phyloP scores from a whole-genome alignment of 306 rosid species.

The Prunus fruticosa region DNA sequence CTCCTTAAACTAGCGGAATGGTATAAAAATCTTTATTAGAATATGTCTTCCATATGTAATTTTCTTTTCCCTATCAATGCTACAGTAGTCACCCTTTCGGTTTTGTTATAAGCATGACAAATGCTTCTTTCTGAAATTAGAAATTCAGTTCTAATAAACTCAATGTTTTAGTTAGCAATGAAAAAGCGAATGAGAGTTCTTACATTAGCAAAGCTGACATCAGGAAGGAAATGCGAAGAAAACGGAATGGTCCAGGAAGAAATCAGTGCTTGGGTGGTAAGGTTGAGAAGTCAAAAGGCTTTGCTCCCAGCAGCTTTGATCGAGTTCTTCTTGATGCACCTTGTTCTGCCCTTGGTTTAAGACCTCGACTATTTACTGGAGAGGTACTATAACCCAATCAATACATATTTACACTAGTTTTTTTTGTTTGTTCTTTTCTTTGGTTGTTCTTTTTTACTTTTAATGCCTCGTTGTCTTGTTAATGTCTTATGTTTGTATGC shows the following conservation, averaged over 20 bases:
- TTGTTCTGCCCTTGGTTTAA: conserved; percentile 95
- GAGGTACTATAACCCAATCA: conserved; percentile 49
- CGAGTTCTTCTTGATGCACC: conserved; percentile 98
- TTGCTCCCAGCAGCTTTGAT: conserved; percentile 82
- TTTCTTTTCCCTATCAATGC: not conserved
- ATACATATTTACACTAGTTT: not conserved
- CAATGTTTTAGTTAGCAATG: conserved; percentile 40
- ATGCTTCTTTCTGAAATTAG: not conserved
- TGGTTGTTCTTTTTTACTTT: not conserved
- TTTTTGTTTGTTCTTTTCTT: not conserved
- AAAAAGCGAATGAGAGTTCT: conserved; percentile 43
- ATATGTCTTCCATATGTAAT: not conserved
- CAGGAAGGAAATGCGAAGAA: conserved; percentile 62
- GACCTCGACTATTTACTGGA: conserved; percentile 88
- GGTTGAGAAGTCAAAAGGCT: conserved; percentile 80
- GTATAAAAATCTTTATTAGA: not conserved
- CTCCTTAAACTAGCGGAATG: not conserved
- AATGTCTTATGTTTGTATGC: not conserved
- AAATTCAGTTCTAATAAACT: conserved; percentile 28
- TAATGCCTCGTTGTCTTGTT: not conserved
- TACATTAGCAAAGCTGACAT: conserved; percentile 69
- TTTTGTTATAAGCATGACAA: not conserved
- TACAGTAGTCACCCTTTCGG: not conserved
- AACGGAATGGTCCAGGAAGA: conserved; percentile 84
- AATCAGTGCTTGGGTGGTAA: conserved; percentile 70